A percentile compares a stretch with the other conserved stretches of the same genome.
Evolutionary conservation across 225 moss, liverwort and hornwort species (phyloP).

Genomic region (Asterella californica): DNA sequence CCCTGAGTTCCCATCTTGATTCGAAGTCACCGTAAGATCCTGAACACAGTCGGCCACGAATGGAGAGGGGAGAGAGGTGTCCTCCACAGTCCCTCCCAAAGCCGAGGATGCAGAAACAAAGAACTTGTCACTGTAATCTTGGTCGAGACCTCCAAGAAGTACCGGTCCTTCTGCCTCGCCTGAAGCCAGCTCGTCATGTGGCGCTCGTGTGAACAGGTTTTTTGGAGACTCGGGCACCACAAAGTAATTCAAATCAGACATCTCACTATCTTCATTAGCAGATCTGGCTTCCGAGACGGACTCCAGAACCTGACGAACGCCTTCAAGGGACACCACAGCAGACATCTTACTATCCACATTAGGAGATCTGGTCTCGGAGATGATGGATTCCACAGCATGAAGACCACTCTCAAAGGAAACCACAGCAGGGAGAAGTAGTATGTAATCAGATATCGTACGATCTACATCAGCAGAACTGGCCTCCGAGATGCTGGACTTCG

Average conservation of each 20-base stretch:
- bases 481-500: conserved; percentile 4
- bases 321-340: not conserved
- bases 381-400: too few species aligned
- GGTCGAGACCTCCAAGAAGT: conserved; percentile 20
- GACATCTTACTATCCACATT: too few species aligned
- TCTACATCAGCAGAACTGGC: not conserved
- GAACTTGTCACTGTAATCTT: not conserved
- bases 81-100: not conserved
- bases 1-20: not conserved
- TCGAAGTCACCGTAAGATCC: not conserved
- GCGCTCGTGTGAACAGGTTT: conserved; percentile 14
- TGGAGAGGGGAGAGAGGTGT: not conserved
- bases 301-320: not conserved
- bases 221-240: not conserved
- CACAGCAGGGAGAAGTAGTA: too few species aligned
- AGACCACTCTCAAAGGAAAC: too few species aligned
- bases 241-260: not conserved
- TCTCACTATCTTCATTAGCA: not conserved
- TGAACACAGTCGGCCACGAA: not conserved
- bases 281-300: not conserved
- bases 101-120: conserved; percentile 3
- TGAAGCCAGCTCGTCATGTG: not conserved
- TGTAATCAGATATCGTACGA: not conserved
- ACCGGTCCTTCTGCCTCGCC: not conserved
- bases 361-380: too few species aligned